Evolutionary conservation across 2,329 filamentous ascomycete genomes (phyloP).

Genomic region (Clonostachys rosea): DNA sequence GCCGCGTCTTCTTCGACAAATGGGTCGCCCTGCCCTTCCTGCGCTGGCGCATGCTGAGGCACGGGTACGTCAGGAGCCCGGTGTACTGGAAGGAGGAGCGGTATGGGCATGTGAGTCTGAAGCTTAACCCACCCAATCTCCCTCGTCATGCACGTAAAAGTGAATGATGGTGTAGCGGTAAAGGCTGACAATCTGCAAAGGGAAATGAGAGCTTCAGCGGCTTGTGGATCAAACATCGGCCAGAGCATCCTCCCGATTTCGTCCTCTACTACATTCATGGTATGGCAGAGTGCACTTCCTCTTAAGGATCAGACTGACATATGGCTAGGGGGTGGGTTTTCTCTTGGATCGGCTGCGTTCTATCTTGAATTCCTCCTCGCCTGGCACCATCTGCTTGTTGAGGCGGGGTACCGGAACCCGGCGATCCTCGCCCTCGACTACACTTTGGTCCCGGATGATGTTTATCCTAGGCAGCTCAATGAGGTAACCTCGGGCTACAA

Average conservation of each 20-base stretch:
- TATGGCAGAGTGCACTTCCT: conserved; percentile 22
- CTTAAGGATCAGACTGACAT: background rate
- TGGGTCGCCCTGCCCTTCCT: conserved; percentile 69
- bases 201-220: conserved; percentile 48
- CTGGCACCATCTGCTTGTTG: conserved; percentile 62
- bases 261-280: conserved; percentile 82
- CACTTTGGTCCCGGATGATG: conserved; percentile 69
- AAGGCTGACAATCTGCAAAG: conserved; percentile 6
- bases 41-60: conserved; percentile 68
- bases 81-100: conserved; percentile 56
- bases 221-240: conserved; percentile 64
- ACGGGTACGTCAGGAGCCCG: conserved; percentile 60
- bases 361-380: conserved; percentile 79
- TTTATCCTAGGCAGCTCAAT: conserved; percentile 69
- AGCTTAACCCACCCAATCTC: background rate
- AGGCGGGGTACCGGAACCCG: conserved; percentile 66
- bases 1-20: conserved; percentile 74
- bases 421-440: conserved; percentile 79
- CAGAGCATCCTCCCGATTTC: conserved; percentile 60
- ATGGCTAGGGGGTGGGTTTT: conserved; percentile 67
- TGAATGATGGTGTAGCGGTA: too few relatives aligned
- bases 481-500: conserved; percentile 68
- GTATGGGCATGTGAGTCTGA: conserved; percentile 17
- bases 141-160: background rate
- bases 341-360: conserved; percentile 78